A percentile compares a stretch with the other conserved stretches of the same genome.
phyloP scores from a whole-genome alignment of 768 basidiomycete genomes.

The Lentinula sp. region DNA sequence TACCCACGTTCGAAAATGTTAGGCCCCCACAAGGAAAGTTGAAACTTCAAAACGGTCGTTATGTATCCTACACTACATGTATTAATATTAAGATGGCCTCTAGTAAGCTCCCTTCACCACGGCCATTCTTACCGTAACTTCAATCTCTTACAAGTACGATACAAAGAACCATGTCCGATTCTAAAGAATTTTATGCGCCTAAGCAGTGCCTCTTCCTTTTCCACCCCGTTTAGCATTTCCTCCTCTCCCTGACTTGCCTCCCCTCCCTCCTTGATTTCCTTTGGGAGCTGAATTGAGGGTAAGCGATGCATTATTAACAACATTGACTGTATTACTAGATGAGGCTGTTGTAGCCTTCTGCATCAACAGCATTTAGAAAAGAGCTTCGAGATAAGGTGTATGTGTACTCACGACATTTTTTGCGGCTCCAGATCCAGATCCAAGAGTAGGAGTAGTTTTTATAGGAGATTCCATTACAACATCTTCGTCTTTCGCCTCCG shows the following conservation, averaged over 20 bases:
- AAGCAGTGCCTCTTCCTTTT: background rate
- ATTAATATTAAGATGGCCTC: too few species aligned
- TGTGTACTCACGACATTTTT: background rate
- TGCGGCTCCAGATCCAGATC: background rate
- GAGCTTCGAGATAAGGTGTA: too few species aligned
- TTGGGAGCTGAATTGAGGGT: constrained; percentile 1
- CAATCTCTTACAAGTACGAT: background rate
- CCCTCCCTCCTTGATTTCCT: background rate
- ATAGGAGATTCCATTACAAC: background rate
- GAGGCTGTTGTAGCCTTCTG: background rate
- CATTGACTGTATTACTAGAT: background rate
- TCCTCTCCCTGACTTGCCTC: background rate
- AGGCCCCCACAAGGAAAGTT: too few species aligned
- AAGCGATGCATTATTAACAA: background rate
- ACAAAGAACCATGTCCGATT: background rate
- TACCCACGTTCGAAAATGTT: too few species aligned
- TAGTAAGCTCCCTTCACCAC: too few species aligned
- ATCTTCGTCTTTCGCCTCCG: background rate
- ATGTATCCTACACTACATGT: too few species aligned
- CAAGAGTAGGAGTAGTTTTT: background rate
- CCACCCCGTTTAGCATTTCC: background rate
- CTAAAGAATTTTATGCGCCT: background rate
- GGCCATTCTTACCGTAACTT: too few species aligned
- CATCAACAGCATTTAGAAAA: background rate
- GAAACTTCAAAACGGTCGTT: too few species aligned